phyloP scores from a whole-genome alignment of 805 yeast genomes.

The Cyberlindnera suaveolens region DNA sequence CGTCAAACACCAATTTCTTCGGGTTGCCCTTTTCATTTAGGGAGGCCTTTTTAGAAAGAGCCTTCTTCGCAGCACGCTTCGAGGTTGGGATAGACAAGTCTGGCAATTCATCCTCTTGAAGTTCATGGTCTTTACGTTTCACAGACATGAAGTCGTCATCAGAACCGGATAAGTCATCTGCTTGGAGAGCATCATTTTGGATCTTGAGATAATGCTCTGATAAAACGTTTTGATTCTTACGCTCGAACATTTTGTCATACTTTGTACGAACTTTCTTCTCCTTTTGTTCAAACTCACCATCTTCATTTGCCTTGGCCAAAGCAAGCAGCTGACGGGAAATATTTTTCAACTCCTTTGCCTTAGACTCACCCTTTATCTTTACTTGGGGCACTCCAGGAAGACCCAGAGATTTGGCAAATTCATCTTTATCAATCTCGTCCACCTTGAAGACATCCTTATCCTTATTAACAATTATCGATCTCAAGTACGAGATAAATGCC shows the following conservation, averaged over 20 bases:
- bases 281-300: slow-evolving; percentile 49
- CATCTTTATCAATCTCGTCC: slow-evolving; percentile 72
- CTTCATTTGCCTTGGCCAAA: slow-evolving; percentile 51
- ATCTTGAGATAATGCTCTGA: slow-evolving; percentile 83
- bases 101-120: slow-evolving; percentile 60
- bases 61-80: slow-evolving; percentile 78
- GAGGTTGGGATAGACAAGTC: slow-evolving; percentile 62
- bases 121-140: slow-evolving; percentile 68
- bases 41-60: slow-evolving; percentile 78
- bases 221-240: slow-evolving; percentile 86
- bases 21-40: slow-evolving; percentile 58
- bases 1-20: slow-evolving; percentile 81
- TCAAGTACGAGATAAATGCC: slow-evolving; percentile 87
- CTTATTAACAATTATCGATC: slow-evolving; percentile 78
- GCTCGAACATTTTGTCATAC: slow-evolving; percentile 92
- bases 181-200: slow-evolving; percentile 37
- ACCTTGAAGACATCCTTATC: slow-evolving; percentile 83
- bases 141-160: slow-evolving; percentile 78
- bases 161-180: slow-evolving; percentile 33
- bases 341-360: slow-evolving; percentile 71
- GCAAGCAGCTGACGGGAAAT: slow-evolving; percentile 64
- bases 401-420: slow-evolving; percentile 82
- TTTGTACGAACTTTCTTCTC: slow-evolving; percentile 63
- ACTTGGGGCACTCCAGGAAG: slow-evolving; percentile 95
- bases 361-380: slow-evolving; percentile 50